A percentile compares a stretch with the other conserved stretches of the same genome.
Evolutionary conservation across 805 yeast species (phyloP).

Genomic region (Pichia scutulata): DNA sequence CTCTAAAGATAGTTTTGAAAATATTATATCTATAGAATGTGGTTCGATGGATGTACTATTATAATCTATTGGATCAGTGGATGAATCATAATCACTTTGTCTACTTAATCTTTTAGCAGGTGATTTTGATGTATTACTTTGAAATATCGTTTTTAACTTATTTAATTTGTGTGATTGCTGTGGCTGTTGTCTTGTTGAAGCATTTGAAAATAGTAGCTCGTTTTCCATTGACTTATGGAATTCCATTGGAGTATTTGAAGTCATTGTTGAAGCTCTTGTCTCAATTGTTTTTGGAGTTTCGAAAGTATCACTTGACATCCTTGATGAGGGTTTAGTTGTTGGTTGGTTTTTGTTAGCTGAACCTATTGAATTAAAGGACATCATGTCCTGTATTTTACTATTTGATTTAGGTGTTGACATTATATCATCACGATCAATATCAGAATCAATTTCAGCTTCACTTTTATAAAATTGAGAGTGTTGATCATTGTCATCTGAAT

Average conservation of each 20-base stretch:
- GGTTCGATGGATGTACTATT: not conserved
- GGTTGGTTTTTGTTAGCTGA: not conserved
- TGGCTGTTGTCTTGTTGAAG: not conserved
- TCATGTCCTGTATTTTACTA: not conserved
- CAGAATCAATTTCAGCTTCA: not conserved
- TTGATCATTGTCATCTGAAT: not conserved
- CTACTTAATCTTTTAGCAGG: conserved; percentile 3
- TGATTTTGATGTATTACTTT: not conserved
- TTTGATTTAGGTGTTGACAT: conserved; percentile 6
- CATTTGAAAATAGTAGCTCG: not conserved
- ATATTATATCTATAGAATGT: not conserved
- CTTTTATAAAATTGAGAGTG: not conserved
- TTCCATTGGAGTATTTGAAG: not conserved
- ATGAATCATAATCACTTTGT: conserved; percentile 3
- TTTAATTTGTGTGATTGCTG: not conserved
- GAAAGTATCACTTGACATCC: conserved; percentile 8
- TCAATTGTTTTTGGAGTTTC: conserved; percentile 8
- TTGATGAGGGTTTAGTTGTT: conserved; percentile 10
- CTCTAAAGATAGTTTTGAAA: not conserved
- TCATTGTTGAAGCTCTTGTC: conserved; percentile 9
- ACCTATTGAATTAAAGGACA: not conserved
- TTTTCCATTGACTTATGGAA: not conserved
- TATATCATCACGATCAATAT: not conserved
- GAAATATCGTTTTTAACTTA: not conserved
- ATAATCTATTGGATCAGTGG: not conserved